These are phyloP conservation scores for Boletus fagicola DNA, from an alignment of 768 basidiomycete species.

Conservation along the genomic window DNA sequence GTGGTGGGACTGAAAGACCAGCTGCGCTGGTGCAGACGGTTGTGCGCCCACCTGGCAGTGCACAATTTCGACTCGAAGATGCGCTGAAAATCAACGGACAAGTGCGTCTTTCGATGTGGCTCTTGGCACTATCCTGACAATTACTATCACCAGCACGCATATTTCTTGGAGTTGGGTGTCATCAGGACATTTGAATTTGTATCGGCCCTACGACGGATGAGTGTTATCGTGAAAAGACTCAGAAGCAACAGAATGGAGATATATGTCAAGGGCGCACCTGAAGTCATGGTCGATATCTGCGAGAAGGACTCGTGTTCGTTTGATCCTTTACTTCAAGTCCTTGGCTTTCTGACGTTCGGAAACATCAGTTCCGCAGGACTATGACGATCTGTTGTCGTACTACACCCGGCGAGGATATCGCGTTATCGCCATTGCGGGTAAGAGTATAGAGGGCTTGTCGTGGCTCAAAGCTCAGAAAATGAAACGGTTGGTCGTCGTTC, in stretches of 20 bases:
- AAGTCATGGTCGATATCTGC: conserved; percentile 96
- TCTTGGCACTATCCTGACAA: background rate
- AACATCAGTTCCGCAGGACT: conserved; percentile 84
- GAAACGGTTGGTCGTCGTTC: conserved; percentile 63
- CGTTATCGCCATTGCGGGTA: conserved; percentile 97
- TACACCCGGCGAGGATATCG: conserved; percentile 97
- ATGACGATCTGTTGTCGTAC: conserved; percentile 93
- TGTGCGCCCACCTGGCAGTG: conserved; percentile 93
- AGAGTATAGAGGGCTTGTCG: conserved; percentile 87
- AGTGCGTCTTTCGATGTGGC: conserved; percentile 41
- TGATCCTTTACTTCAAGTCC: background rate
- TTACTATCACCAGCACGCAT: conserved; percentile 65
- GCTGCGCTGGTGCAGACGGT: conserved; percentile 94
- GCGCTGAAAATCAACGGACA: conserved; percentile 81
- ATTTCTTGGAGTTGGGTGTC: conserved; percentile 96
- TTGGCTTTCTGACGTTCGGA: conserved; percentile 14
- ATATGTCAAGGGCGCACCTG: conserved; percentile 99
- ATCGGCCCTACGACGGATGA: conserved; percentile 91
- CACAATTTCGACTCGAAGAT: conserved; percentile 87
- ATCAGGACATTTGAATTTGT: conserved; percentile 97
- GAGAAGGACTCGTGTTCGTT: conserved; percentile 84
- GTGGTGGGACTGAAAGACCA: conserved; percentile 61
- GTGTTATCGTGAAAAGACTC: conserved; percentile 93
- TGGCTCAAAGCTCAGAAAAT: conserved; percentile 98
- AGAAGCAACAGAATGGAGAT: conserved; percentile 96